Percentiles rank a stretch among this genome's conserved stretches.
Conservation (phyloP, 1,139 yeast species). For the Starmera stellimalicola region DNA sequence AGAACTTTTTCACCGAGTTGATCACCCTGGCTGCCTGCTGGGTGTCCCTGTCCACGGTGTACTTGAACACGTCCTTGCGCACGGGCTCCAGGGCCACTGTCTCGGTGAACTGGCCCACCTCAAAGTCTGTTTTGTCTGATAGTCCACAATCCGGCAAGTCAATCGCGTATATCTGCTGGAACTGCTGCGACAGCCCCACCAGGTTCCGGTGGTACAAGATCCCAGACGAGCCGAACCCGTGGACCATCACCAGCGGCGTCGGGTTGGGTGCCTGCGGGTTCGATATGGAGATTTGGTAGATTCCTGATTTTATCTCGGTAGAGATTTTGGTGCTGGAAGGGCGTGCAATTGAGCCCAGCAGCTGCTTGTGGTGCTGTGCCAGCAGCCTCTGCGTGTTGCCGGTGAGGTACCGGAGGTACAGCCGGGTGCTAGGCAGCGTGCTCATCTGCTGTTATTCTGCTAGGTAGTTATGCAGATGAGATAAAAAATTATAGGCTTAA, state of each 20-base stretch:
- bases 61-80: slow-evolving; percentile 5
- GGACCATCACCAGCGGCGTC: slow-evolving; percentile 51
- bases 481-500: no score
- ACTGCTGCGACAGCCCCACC: slow-evolving; percentile 35
- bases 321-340: background rate
- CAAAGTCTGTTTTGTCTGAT: slow-evolving; percentile 24
- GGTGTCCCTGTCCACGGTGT: slow-evolving; percentile 18
- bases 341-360: background rate
- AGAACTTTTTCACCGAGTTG: slow-evolving; percentile 58
- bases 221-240: slow-evolving; percentile 88
- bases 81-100: slow-evolving; percentile 6
- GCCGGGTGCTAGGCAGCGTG: no score
- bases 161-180: slow-evolving; percentile 54
- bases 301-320: slow-evolving; percentile 4
- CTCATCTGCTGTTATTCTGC: no score
- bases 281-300: slow-evolving; percentile 11
- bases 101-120: background rate
- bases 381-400: background rate
- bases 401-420: background rate
- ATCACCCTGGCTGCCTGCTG: slow-evolving; percentile 34
- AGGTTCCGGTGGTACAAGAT: slow-evolving; percentile 81
- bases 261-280: slow-evolving; percentile 6
- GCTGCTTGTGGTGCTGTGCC: background rate
- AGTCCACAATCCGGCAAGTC: slow-evolving; percentile 85
- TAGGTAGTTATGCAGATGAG: no score